A percentile compares a stretch with the other conserved stretches of the same genome.
These are phyloP conservation scores for Verbascum thapsus DNA, from an alignment of 257 asterid species.

Conservation along the genomic window DNA sequence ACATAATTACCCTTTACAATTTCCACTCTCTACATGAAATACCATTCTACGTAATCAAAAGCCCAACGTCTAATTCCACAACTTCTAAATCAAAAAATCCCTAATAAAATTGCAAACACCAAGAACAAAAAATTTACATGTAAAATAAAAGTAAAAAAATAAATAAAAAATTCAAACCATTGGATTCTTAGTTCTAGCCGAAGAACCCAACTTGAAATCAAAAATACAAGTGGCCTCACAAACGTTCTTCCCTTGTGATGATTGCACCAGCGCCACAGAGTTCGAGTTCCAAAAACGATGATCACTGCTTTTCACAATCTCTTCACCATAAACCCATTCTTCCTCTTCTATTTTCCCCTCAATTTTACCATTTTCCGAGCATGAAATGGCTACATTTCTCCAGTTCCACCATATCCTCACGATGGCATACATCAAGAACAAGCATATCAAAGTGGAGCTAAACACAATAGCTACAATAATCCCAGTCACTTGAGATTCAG, in stretches of 20 bases:
- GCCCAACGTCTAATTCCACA: too few species aligned
- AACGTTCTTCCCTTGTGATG: conserved; percentile 37
- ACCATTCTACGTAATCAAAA: conserved; percentile 2
- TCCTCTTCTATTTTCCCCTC: conserved; percentile 50
- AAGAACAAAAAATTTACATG: neutral
- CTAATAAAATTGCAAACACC: conserved; percentile 1
- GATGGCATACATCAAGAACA: conserved; percentile 71
- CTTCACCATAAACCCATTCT: conserved; percentile 66
- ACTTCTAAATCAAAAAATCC: neutral
- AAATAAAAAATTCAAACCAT: conserved; percentile 28
- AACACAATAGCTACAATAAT: conserved; percentile 82
- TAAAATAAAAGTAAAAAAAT: neutral
- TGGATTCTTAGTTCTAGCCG: conserved; percentile 38
- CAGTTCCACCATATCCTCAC: conserved; percentile 83
- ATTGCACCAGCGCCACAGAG: conserved; percentile 35
- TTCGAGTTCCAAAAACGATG: conserved; percentile 50
- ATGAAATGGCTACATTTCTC: conserved; percentile 78
- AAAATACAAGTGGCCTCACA: conserved; percentile 52
- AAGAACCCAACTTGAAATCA: conserved; percentile 48
- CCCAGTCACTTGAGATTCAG: conserved; percentile 61
- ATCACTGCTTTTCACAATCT: conserved; percentile 49
- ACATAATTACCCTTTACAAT: neutral
- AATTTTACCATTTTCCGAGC: conserved; percentile 56
- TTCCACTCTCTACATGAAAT: neutral
- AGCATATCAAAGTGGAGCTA: conserved; percentile 73